Conservation (phyloP, 2,329 filamentous ascomycete species). For the Nannizziopsis arthrosporioides region DNA sequence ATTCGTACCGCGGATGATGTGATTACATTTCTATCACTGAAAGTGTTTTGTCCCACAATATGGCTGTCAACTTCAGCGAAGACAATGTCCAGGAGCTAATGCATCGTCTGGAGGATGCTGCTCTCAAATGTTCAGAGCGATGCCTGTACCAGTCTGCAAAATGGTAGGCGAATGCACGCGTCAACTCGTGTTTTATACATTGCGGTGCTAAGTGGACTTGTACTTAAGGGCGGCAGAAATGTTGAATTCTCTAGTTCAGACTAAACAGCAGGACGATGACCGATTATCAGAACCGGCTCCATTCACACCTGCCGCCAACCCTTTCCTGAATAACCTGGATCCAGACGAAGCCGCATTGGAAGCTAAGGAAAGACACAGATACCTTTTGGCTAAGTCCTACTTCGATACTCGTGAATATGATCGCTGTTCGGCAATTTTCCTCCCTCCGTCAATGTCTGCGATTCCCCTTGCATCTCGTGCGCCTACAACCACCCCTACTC, state of each 20-base stretch:
- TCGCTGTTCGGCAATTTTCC: constrained; percentile 77
- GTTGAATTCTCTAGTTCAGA: constrained; percentile 61
- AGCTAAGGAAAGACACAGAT: constrained; percentile 66
- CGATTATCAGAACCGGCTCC: constrained; percentile 50
- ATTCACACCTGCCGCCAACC: constrained; percentile 40
- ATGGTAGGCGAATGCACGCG: constrained; percentile 50
- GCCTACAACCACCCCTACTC: constrained; percentile 20
- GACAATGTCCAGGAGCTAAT: constrained; percentile 48
- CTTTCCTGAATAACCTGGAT: constrained; percentile 47
- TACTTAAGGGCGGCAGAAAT: constrained; percentile 76
- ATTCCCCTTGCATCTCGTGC: constrained; percentile 45
- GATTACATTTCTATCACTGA: no score
- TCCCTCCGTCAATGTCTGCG: constrained; percentile 67
- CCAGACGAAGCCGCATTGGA: constrained; percentile 65
- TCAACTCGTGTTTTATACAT: background rate
- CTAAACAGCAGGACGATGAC: constrained; percentile 39
- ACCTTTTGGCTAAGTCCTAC: constrained; percentile 80
- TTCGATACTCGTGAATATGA: constrained; percentile 95
- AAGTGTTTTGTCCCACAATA: constrained; percentile 12
- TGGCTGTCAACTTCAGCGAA: constrained; percentile 28
- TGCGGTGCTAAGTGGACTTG: background rate
- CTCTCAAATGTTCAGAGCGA: constrained; percentile 82
- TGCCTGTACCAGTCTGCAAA: constrained; percentile 94
- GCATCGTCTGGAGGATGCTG: constrained; percentile 67
- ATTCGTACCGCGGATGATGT: no score